Conservation (phyloP, 2,329 filamentous ascomycete species). For the Alternaria dauci region DNA sequence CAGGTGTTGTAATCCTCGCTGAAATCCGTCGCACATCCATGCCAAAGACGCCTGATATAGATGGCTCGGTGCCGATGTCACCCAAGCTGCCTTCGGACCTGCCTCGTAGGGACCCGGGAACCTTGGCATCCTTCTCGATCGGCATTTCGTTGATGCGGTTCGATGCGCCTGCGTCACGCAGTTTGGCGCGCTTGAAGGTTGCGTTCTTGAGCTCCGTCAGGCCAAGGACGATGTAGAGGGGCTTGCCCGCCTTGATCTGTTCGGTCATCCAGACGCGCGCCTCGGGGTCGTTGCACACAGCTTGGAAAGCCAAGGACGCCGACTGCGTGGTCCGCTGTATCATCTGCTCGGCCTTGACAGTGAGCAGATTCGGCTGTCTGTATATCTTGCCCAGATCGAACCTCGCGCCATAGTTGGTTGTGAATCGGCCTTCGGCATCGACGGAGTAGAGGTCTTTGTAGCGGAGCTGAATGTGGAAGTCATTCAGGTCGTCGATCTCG, state of each 20-base stretch:
- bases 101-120: conserved; percentile 42
- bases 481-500: conserved; percentile 49
- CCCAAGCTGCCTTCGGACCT: conserved; percentile 37
- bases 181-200: conserved; percentile 47
- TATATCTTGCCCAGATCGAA: conserved; percentile 50
- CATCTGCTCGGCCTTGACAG: conserved; percentile 50
- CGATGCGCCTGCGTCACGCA: conserved; percentile 48
- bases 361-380: conserved; percentile 49
- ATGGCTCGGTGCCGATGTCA: conserved; percentile 40
- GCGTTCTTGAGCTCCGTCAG: conserved; percentile 52
- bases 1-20: conserved; percentile 43
- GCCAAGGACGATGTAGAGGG: conserved; percentile 47
- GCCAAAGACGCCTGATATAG: conserved; percentile 49
- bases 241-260: conserved; percentile 38
- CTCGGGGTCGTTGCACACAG: conserved; percentile 46
- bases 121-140: conserved; percentile 45
- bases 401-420: conserved; percentile 50
- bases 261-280: conserved; percentile 45
- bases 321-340: conserved; percentile 46
- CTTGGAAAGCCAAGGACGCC: conserved; percentile 39
- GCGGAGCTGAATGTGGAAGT: conserved; percentile 51
- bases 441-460: conserved; percentile 51
- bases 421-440: conserved; percentile 49
- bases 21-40: conserved; percentile 46
- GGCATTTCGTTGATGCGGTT: conserved; percentile 45